Percentiles rank a stretch among this genome's conserved stretches.
These are phyloP conservation scores for Penicillium sp. DNA, from an alignment of 2,329 filamentous ascomycete genomes.

Conservation along the genomic window DNA sequence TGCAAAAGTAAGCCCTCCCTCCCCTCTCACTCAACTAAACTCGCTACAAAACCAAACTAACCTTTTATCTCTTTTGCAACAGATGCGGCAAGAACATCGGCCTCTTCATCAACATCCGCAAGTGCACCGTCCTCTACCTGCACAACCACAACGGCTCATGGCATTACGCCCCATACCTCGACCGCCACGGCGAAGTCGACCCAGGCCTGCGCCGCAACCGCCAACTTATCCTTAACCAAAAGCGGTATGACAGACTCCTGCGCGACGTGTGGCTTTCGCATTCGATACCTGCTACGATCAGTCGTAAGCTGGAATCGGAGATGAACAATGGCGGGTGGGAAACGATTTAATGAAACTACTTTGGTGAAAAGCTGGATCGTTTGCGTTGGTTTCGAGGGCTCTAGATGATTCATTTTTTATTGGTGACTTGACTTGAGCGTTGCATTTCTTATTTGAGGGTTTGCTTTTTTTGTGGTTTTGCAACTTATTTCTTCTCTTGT, in stretches of 20 bases:
- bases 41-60: conserved; percentile 16
- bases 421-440: conserved; percentile 8
- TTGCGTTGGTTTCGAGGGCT: conserved; percentile 4
- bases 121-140: conserved; percentile 89
- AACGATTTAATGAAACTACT: conserved; percentile 54
- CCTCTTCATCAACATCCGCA: conserved; percentile 95
- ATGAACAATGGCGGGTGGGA: conserved; percentile 99
- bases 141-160: conserved; percentile 83
- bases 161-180: conserved; percentile 87
- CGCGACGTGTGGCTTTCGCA: conserved; percentile 86
- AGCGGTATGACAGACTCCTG: conserved; percentile 86
- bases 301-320: conserved; percentile 87
- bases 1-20: conserved; percentile 71
- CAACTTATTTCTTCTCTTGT: conserved; percentile 4
- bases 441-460: background rate
- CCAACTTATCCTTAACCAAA: conserved; percentile 91
- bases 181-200: conserved; percentile 94
- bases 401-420: conserved; percentile 14
- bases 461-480: conserved; percentile 9
- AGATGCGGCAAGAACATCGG: conserved; percentile 90
- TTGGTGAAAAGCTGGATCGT: conserved; percentile 17
- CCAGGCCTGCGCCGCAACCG: conserved; percentile 85
- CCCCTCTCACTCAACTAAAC: background rate
- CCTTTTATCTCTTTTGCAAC: conserved; percentile 17
- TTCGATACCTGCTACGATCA: conserved; percentile 86